Conservation (phyloP, 192 early-diverging fungal species). For the Gaertneriomyces sp. region DNA sequence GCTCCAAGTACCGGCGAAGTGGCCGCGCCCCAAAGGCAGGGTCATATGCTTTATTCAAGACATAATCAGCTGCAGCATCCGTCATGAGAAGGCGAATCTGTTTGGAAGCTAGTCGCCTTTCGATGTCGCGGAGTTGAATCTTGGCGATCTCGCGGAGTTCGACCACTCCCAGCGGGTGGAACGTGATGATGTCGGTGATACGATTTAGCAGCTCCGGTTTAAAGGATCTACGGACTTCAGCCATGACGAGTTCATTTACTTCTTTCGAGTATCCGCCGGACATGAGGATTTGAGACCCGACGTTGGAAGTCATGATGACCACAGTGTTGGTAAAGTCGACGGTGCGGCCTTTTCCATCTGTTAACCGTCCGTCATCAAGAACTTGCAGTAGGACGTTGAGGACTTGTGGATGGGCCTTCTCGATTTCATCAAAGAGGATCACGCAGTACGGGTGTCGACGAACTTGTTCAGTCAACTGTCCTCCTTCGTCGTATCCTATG, state of each 20-base stretch:
- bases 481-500: conserved; percentile 94
- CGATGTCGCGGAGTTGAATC: conserved; percentile 65
- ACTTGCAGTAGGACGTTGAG: conserved; percentile 92
- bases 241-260: conserved; percentile 63
- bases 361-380: conserved; percentile 94
- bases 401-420: conserved; percentile 92
- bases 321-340: conserved; percentile 96
- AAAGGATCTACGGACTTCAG: conserved; percentile 74
- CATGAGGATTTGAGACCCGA: conserved; percentile 66
- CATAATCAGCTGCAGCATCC: conserved; percentile 66
- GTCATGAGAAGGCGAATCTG: conserved; percentile 70
- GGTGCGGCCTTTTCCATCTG: conserved; percentile 87
- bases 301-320: conserved; percentile 92
- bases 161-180: conserved; percentile 60
- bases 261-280: conserved; percentile 5
- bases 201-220: conserved; percentile 95
- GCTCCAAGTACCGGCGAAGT: conserved; percentile 82
- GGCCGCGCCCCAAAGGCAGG: conserved; percentile 94
- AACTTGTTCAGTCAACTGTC: conserved; percentile 92
- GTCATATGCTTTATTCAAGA: conserved; percentile 80
- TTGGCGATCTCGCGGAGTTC: conserved; percentile 68
- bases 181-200: conserved; percentile 89
- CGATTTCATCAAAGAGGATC: conserved; percentile 96
- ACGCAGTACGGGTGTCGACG: conserved; percentile 89
- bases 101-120: conserved; percentile 67